These are phyloP conservation scores for Citrullus colocynthis DNA, from an alignment of 306 rosid genomes.

Conservation along the genomic window DNA sequence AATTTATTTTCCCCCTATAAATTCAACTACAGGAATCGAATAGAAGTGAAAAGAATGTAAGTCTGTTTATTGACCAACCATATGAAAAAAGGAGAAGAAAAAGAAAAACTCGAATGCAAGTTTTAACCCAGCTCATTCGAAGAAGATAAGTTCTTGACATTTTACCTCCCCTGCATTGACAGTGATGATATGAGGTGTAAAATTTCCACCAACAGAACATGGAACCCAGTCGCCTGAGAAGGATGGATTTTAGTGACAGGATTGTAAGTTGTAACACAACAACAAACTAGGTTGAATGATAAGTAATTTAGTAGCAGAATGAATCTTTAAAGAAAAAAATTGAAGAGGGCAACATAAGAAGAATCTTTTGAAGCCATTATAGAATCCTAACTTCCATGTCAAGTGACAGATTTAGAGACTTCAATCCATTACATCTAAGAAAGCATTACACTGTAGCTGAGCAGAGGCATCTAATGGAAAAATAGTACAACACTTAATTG, in stretches of 20 bases:
- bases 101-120: background rate
- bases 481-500: background rate
- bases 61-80: background rate
- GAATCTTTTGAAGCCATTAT: background rate
- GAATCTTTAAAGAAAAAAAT: background rate
- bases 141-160: background rate
- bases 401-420: background rate
- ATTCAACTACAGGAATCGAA: background rate
- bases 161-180: constrained; percentile 87
- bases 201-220: constrained; percentile 82
- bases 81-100: background rate
- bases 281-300: background rate
- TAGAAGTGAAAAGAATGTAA: background rate
- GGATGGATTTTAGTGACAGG: background rate
- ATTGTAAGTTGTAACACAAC: background rate
- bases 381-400: background rate
- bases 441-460: background rate
- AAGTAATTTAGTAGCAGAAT: background rate
- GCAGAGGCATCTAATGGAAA: background rate
- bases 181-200: constrained; percentile 85
- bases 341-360: background rate
- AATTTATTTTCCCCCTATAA: background rate
- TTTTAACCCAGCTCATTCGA: background rate
- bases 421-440: background rate
- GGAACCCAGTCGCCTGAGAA: constrained; percentile 80